Percentiles rank a stretch among this genome's conserved stretches.
Evolutionary conservation across 2,329 filamentous ascomycete species (phyloP).

Genomic region (Herpotrichia juniperi): DNA sequence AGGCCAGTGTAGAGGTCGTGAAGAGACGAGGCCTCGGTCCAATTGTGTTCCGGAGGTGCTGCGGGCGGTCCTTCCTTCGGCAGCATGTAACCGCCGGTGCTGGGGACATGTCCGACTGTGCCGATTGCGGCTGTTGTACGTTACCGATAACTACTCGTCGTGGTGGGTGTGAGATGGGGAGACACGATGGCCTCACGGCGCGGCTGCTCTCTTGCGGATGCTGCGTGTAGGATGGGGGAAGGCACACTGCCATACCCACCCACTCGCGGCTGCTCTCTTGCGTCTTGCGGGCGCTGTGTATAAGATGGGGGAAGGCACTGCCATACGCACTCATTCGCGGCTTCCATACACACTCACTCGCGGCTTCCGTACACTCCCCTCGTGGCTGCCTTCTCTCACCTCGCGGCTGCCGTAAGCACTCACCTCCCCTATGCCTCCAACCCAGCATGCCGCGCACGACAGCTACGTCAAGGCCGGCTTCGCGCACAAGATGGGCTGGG

Average conservation of each 20-base stretch:
- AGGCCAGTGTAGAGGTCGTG: slow-evolving; percentile 18
- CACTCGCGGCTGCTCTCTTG: not conserved
- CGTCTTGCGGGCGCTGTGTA: slow-evolving; percentile 7
- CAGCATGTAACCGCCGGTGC: slow-evolving; percentile 28
- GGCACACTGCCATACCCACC: too few species aligned
- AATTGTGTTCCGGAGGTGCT: slow-evolving; percentile 30
- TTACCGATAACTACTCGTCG: slow-evolving; percentile 17
- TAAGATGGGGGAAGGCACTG: slow-evolving; percentile 8
- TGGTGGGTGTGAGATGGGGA: too few species aligned
- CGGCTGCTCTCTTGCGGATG: too few species aligned
- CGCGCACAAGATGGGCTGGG: slow-evolving; percentile 53
- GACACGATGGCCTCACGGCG: too few species aligned
- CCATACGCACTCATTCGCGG: too few species aligned
- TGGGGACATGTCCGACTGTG: slow-evolving; percentile 17
- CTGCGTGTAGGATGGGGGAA: too few species aligned
- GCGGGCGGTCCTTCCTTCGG: slow-evolving; percentile 17
- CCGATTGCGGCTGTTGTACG: slow-evolving; percentile 6
- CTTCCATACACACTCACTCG: too few species aligned
- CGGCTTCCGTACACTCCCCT: too few species aligned
- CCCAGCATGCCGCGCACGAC: slow-evolving; percentile 24
- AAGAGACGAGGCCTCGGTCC: slow-evolving; percentile 30
- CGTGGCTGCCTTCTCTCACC: too few species aligned
- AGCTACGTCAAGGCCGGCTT: slow-evolving; percentile 45
- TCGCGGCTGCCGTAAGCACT: not conserved
- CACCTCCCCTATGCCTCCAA: slow-evolving; percentile 20